Base-by-base conservation (phyloP, 1,139 yeast species). In the Pichia sp. region DNA sequence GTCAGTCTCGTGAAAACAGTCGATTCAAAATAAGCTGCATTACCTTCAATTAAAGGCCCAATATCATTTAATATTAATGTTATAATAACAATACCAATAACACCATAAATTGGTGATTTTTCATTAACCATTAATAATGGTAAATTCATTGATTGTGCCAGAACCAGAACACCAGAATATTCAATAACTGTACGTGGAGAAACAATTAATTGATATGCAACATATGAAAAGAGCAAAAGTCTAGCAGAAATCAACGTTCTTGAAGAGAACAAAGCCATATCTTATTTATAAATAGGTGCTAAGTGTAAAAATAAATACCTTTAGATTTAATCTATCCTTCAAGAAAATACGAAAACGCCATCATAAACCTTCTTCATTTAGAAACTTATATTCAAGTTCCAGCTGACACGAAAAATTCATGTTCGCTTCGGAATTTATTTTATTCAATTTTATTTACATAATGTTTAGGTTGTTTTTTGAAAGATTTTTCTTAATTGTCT, bases 1-100 rank as follows among this genome's bases (percentile, higher is more conserved):
- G 74, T 53, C 45, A 87, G 66, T 57, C 97, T 74, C 10, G 76
- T 55, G 8, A 96, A 95, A 3, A 86, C 82, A 16, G 82, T 62
- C 6, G 81, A 69, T 56, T 82, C 86, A 57, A 87, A 83, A 61
- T 76, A 80, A 16, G 64, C 64, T 27, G 65, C 48, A 51, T 82
- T 82, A 35, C 71, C 73, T 29, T 80, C 82, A 39, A 79, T 46
- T 31, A 80, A 60, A 7, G 87, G 85, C n/a, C 80, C 66, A 47
- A 82, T 58, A 58, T 83, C 94, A 27, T 69, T 57, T 4, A 80
- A 16, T 0, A 78, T 78, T 37, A 70, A 53, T 2, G 73, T 52
- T 0, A 65, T 62, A 34, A 81, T 62, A 4, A 76, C 54, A 6
- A 79, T 47, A 1, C 79, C 70, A 33, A 78, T 55, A 4, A 76